A percentile compares a stretch with the other conserved stretches of the same genome.
These are phyloP conservation scores for Candida germanica DNA, from an alignment of 805 yeast species.

Conservation along the genomic window DNA sequence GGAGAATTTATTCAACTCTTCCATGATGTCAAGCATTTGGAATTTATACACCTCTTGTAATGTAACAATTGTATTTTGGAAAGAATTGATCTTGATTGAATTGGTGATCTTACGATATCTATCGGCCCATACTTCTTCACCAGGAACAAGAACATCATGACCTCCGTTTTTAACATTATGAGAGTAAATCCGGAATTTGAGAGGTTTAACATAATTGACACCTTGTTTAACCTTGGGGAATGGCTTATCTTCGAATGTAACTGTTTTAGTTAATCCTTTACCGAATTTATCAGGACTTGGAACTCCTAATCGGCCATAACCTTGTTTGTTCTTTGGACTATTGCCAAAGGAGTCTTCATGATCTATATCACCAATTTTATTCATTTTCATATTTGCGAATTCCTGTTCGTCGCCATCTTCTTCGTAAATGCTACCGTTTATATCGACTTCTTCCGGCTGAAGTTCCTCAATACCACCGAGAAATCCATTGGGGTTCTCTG, in stretches of 20 bases:
- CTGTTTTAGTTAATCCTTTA: conserved; percentile 7
- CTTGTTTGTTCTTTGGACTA: conserved; percentile 8
- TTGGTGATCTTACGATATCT: conserved; percentile 17
- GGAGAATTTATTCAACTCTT: conserved; percentile 21
- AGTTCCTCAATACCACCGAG: conserved; percentile 22
- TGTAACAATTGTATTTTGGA: conserved; percentile 31
- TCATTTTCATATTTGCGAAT: conserved; percentile 6
- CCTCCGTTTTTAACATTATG: conserved; percentile 35
- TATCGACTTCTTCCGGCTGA: conserved; percentile 16
- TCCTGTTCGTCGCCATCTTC: conserved; percentile 16
- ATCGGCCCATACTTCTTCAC: conserved; percentile 26
- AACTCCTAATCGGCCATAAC: conserved; percentile 11
- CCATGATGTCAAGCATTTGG: conserved; percentile 31
- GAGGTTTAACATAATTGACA: conserved; percentile 9
- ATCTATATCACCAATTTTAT: conserved; percentile 11
- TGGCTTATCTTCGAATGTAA: conserved; percentile 4
- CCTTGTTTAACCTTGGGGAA: conserved; percentile 16
- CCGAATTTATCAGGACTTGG: conserved; percentile 6
- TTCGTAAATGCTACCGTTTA: conserved; percentile 14
- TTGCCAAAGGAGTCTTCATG: conserved; percentile 12
- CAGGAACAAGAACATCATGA: conserved; percentile 18
- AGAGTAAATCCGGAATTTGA: conserved; percentile 32
- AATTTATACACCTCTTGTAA: conserved; percentile 37
- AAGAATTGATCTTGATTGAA: conserved; percentile 25
- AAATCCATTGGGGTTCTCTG: conserved; percentile 19